These are phyloP conservation scores for Inosperma sp. DNA, from an alignment of 768 basidiomycete genomes.

Conservation along the genomic window DNA sequence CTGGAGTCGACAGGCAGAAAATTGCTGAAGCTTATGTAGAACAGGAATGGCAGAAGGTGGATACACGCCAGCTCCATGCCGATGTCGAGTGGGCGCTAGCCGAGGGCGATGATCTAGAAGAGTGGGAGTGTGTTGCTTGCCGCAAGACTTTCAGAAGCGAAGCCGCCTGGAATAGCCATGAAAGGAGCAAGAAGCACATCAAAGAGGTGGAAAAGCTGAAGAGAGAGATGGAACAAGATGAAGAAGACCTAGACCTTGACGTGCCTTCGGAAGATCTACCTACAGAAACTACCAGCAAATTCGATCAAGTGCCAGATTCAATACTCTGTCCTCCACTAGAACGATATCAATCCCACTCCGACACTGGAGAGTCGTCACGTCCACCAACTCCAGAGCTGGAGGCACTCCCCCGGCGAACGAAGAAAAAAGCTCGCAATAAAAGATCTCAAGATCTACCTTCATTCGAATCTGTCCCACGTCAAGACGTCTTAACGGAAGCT, in stretches of 20 bases:
- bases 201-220: slow-evolving; percentile 79
- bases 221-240: slow-evolving; percentile 72
- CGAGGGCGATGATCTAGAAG: slow-evolving; percentile 67
- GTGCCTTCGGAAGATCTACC: slow-evolving; percentile 15
- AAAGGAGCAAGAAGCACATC: slow-evolving; percentile 90
- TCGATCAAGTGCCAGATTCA: background rate
- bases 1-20: slow-evolving; percentile 25
- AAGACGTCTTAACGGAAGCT: too few species aligned
- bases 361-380: too few species aligned
- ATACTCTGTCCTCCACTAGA: background rate
- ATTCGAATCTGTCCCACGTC: too few species aligned
- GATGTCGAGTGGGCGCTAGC: slow-evolving; percentile 75
- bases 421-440: too few species aligned
- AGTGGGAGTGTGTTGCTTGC: slow-evolving; percentile 96
- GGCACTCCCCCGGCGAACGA: too few species aligned
- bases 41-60: slow-evolving; percentile 85
- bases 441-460: too few species aligned
- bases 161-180: slow-evolving; percentile 94
- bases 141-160: slow-evolving; percentile 85
- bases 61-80: slow-evolving; percentile 38
- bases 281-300: background rate
- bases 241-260: slow-evolving; percentile 57
- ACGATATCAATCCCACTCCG: too few species aligned
- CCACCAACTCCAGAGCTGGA: too few species aligned
- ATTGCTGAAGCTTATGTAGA: slow-evolving; percentile 55